Evolutionary conservation across 2,329 filamentous ascomycete species (phyloP).

Genomic region (Microthyrium microscopicum): DNA sequence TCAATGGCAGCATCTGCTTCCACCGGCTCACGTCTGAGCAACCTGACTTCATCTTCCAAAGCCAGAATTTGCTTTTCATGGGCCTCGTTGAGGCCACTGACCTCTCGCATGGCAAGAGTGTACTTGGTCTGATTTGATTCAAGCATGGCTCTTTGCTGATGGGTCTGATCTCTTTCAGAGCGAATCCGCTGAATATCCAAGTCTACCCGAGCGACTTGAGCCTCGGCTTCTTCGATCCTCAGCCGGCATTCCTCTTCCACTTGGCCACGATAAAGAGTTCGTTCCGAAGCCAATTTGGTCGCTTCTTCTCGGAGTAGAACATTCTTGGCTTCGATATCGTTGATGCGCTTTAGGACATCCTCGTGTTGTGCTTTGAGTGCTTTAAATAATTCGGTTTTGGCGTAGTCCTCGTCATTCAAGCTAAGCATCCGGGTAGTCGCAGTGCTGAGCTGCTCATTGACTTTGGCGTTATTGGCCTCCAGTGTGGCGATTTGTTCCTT

Average conservation of each 20-base stretch:
- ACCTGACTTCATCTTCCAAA: constrained; percentile 66
- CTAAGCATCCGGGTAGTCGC: constrained; percentile 46
- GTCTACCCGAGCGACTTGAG: constrained; percentile 64
- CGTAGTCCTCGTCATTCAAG: constrained; percentile 82
- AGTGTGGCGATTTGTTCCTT: constrained; percentile 76
- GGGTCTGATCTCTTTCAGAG: constrained; percentile 66
- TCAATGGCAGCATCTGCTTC: constrained; percentile 18
- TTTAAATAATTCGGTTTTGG: constrained; percentile 86
- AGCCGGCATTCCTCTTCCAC: constrained; percentile 66
- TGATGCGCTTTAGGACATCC: constrained; percentile 80
- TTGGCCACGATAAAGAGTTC: constrained; percentile 64
- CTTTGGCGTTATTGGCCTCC: constrained; percentile 57
- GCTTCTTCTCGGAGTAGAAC: constrained; percentile 70
- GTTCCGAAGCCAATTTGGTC: constrained; percentile 69
- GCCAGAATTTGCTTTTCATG: constrained; percentile 66
- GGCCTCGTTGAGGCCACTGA: constrained; percentile 64
- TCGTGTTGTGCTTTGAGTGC: constrained; percentile 79
- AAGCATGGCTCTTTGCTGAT: constrained; percentile 64
- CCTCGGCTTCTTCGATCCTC: constrained; percentile 61
- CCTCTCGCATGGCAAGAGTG: constrained; percentile 48
- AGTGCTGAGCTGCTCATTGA: constrained; percentile 63
- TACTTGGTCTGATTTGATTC: constrained; percentile 69
- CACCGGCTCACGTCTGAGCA: constrained; percentile 43
- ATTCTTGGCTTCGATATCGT: constrained; percentile 80
- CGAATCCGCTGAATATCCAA: constrained; percentile 75